phyloP scores from a whole-genome alignment of 2,329 filamentous ascomycete species.

The Fusarium tuaranense region DNA sequence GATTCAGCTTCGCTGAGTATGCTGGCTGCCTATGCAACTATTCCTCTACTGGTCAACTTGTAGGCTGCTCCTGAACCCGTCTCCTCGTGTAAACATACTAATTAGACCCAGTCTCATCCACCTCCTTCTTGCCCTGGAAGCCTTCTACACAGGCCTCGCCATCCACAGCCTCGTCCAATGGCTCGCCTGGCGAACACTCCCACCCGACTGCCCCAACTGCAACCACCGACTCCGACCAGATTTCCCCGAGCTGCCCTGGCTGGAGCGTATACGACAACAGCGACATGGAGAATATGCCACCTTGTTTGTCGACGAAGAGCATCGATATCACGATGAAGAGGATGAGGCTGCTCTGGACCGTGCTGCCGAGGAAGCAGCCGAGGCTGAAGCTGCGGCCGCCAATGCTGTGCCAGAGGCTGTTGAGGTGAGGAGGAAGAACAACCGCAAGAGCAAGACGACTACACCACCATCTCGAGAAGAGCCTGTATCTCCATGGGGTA shows the following conservation, averaged over 20 bases:
- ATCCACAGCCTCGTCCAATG: constrained; percentile 53
- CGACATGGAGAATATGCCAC: constrained; percentile 30
- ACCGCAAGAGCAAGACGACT: constrained; percentile 40
- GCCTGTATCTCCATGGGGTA: constrained; percentile 30
- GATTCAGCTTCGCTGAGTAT: constrained; percentile 49
- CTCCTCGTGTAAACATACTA: not conserved
- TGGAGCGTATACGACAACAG: constrained; percentile 36
- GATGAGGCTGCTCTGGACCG: constrained; percentile 21
- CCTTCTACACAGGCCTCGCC: constrained; percentile 55
- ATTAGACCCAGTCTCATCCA: constrained; percentile 50
- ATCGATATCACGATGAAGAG: constrained; percentile 45
- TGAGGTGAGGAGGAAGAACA: constrained; percentile 38
- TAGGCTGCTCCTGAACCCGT: constrained; percentile 36
- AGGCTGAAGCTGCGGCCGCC: constrained; percentile 1
- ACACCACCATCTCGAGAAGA: constrained; percentile 36
- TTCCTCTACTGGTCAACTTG: constrained; percentile 57
- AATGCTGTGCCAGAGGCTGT: constrained; percentile 35
- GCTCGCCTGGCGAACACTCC: constrained; percentile 53
- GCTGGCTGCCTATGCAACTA: constrained; percentile 57
- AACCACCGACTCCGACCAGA: constrained; percentile 51
- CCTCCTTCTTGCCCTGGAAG: constrained; percentile 51
- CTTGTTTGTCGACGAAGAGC: constrained; percentile 42
- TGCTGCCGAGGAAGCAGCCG: constrained; percentile 10
- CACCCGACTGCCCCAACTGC: constrained; percentile 56
- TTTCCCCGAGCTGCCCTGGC: constrained; percentile 53